Evolutionary conservation across 345 rosid species (phyloP), one percentile per base, ranked within the genome.

Genomic region (Aquilaria sinensis): DNA sequence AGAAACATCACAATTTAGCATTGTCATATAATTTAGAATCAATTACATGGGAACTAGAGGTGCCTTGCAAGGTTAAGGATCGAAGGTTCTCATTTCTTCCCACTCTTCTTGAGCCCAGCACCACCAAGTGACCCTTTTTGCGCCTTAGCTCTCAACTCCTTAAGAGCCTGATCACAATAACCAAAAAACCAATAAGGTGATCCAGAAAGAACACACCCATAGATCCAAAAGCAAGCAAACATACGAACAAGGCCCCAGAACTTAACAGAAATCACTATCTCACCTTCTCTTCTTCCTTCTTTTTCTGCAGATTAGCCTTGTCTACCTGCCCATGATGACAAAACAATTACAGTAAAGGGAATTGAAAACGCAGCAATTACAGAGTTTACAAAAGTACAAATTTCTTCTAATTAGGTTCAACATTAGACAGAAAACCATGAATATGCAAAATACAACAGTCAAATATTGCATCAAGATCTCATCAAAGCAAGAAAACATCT

Each of bases 31-130:
- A 32, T 37, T 37, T 37, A 37, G 43, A 37, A 37, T 37, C 43
- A 37, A 7, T 37, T 37, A 37, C 43, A 37, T 7, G 43, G 23
- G 43, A 37, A 7, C 43, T 37, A 37, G 7, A 37, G 43, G 43
- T 37, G 43, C 43, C 2, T 37, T 37, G 43, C 43, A 37, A 37
- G 4, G 43, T 37, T 37, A 37, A 3, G 23, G 4, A 37, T 37
- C 1, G 43, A 3, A 57, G 57, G 57, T 51, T 61, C 67, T 89
- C 78, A 89, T 77, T 92, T 92, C 88, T 92, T 92, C 57, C 96
- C 93, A 15, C 96, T 92, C 83, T 87, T 89, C 88, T 87, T 89
- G 37, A 92, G 96, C 31, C 96, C 98, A 53, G 96, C 10, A 56
- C 98, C 96, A 75, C 98, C 96, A 32, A 89, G 61, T 12, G 83